These are phyloP conservation scores for Ulvella scutata DNA, from an alignment of 139 green algal species.

Conservation along the genomic window DNA sequence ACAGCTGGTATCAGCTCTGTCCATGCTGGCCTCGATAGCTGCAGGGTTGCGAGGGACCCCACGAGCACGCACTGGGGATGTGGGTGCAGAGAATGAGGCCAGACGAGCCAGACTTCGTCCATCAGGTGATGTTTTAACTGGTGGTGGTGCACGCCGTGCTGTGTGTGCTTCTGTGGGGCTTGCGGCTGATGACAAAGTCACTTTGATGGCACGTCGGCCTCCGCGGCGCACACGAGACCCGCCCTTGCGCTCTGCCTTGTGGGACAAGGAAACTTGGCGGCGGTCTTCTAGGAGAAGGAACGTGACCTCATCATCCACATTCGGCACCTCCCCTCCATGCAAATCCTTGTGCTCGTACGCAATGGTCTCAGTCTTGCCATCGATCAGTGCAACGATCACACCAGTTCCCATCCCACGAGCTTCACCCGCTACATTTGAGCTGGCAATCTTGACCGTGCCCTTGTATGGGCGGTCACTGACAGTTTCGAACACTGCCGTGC, in stretches of 20 bases:
- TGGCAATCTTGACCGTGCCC: slow-evolving; percentile 7
- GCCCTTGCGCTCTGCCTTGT: background rate
- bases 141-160: background rate
- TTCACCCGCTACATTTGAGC: background rate
- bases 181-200: background rate
- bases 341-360: background rate
- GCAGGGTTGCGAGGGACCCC: background rate
- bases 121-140: background rate
- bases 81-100: background rate
- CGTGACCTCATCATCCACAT: background rate
- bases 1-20: background rate
- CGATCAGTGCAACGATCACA: background rate
- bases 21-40: background rate
- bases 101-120: background rate
- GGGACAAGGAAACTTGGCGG: background rate
- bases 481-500: slow-evolving; percentile 14
- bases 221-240: background rate
- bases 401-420: background rate
- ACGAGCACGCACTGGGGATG: background rate
- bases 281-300: background rate
- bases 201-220: background rate
- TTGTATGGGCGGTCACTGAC: slow-evolving; percentile 7
- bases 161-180: background rate
- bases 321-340: background rate
- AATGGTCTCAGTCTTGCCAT: background rate